Evolutionary conservation across 2,329 filamentous ascomycete genomes (phyloP).

Genomic region (Cadophora sp.): DNA sequence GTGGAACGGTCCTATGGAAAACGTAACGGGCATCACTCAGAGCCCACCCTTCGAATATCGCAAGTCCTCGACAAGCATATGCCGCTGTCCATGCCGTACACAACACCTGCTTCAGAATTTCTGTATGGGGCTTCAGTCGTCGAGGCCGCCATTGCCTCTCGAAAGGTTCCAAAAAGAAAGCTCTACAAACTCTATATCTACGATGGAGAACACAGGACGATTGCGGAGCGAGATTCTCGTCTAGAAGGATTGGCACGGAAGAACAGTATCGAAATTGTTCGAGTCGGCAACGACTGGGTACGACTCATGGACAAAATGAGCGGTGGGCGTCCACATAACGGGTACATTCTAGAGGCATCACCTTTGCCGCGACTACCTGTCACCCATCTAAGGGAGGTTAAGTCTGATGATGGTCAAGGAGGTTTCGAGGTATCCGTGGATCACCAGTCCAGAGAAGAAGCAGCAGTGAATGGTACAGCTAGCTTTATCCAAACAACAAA

Average conservation of each 20-base stretch:
- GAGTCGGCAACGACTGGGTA: conserved; percentile 66
- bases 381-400: conserved; percentile 54
- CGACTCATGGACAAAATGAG: conserved; percentile 84
- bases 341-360: conserved; percentile 85
- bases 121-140: conserved; percentile 87
- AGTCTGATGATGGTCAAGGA: conserved; percentile 41
- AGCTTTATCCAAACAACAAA: conserved; percentile 52
- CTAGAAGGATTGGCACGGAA: conserved; percentile 56
- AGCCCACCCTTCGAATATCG: background rate
- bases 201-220: conserved; percentile 60
- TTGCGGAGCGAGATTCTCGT: conserved; percentile 52
- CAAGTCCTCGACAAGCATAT: conserved; percentile 36
- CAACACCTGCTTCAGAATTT: conserved; percentile 89
- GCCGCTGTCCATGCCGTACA: conserved; percentile 64
- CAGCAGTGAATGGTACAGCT: conserved; percentile 71
- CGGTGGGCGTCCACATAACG: conserved; percentile 84
- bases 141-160: conserved; percentile 74
- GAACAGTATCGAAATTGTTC: conserved; percentile 60
- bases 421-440: conserved; percentile 67
- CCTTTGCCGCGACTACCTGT: conserved; percentile 78
- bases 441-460: conserved; percentile 77
- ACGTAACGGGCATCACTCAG: background rate
- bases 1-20: background rate
- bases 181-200: conserved; percentile 87
- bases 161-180: conserved; percentile 63